Evolutionary conservation across 805 yeast genomes (phyloP).

Genomic region (Candida tallmaniae): DNA sequence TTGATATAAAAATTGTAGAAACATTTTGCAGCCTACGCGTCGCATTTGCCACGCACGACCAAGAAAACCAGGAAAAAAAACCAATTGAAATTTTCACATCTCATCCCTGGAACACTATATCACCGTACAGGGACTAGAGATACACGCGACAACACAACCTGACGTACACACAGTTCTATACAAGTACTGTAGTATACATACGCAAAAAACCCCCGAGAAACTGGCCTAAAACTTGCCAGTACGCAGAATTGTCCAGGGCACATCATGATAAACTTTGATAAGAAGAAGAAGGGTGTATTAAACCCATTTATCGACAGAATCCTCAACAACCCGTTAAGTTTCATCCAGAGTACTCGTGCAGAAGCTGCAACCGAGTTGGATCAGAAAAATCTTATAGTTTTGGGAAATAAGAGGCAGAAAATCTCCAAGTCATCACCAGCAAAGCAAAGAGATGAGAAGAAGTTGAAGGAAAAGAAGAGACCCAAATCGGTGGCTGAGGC

Average conservation of each 20-base stretch:
- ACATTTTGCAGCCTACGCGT: too few species aligned
- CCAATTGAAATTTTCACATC: too few species aligned
- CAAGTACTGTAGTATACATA: too few species aligned
- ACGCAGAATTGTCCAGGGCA: background rate
- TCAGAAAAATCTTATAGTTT: conserved; percentile 11
- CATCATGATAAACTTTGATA: conserved; percentile 5
- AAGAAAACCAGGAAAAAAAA: too few species aligned
- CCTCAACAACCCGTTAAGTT: conserved; percentile 12
- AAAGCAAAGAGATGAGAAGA: conserved; percentile 2
- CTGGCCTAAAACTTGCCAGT: background rate
- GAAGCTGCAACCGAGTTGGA: conserved; percentile 11
- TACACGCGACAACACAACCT: too few species aligned
- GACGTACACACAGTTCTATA: too few species aligned
- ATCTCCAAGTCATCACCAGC: conserved; percentile 5
- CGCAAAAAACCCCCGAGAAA: background rate
- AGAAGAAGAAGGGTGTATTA: conserved; percentile 9
- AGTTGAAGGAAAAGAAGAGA: conserved; percentile 15
- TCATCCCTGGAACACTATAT: background rate
- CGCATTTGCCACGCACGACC: too few species aligned
- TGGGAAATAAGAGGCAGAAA: conserved; percentile 9
- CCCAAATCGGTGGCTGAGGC: conserved; percentile 56
- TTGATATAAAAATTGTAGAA: too few species aligned
- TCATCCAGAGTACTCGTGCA: conserved; percentile 12
- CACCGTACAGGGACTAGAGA: too few species aligned
- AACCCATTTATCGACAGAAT: conserved; percentile 14